phyloP scores from a whole-genome alignment of 1,284 basidiomycete species.

The Rhizoctonia solani region DNA sequence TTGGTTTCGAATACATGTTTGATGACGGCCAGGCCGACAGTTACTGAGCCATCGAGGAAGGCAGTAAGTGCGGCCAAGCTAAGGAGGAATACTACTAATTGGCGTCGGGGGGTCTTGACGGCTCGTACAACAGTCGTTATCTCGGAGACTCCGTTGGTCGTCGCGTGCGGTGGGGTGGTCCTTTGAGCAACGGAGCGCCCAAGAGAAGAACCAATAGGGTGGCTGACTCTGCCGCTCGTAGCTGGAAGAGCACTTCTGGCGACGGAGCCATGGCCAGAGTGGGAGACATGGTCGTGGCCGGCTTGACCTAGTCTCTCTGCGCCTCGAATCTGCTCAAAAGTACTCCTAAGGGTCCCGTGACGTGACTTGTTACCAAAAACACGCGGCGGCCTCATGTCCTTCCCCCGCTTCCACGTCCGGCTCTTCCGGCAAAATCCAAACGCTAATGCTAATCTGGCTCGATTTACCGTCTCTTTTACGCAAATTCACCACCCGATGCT shows the following conservation, averaged over 20 bases:
- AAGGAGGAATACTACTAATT: constrained; percentile 68
- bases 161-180: too few species aligned
- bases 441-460: too few species aligned
- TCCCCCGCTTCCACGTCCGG: too few species aligned
- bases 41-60: constrained; percentile 51
- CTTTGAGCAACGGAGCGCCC: constrained; percentile 18
- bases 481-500: too few species aligned
- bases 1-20: constrained; percentile 60
- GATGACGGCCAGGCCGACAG: constrained; percentile 65
- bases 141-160: neutral
- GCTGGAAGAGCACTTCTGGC: constrained; percentile 3
- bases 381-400: too few species aligned
- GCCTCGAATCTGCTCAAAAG: neutral
- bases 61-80: constrained; percentile 52
- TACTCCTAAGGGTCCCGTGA: neutral
- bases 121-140: constrained; percentile 13
- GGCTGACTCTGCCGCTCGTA: constrained; percentile 11
- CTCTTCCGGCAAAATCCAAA: too few species aligned
- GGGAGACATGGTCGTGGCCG: neutral
- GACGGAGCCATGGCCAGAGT: neutral
- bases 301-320: neutral
- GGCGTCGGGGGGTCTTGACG: constrained; percentile 60
- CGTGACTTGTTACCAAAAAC: too few species aligned
- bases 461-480: too few species aligned
- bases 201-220: constrained; percentile 3